Base-by-base conservation (phyloP, 192 early-diverging fungal genomes). In the Entomortierella parvispora region DNA sequence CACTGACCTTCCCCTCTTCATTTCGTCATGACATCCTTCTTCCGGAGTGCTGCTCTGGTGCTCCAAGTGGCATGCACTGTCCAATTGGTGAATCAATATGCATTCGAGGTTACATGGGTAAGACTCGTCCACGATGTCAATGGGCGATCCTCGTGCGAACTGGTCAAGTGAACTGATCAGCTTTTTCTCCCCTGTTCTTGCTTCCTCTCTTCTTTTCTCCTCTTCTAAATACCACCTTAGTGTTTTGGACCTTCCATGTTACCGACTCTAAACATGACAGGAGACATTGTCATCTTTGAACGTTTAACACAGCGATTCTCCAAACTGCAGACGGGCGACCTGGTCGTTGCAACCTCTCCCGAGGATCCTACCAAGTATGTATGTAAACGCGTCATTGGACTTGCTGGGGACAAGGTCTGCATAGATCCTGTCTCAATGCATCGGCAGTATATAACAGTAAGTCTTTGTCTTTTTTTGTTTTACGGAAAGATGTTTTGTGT, bases 171-270 rank as follows among this genome's bases (percentile, higher is more conserved):
- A 14, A 47, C 18, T 37, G 11, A 42, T 51, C 8, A 47, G 15
- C 43, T 22, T 17, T 40, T 37, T 32, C 12, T 14, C 28, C 17
- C 42, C 42, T 62, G 25, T 56, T 51, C 17, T 28, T 15, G 18
- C 26, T 44, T 29, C n/a, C 23, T 34, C 28, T 34, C 50, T 45
- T 25, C 23, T 50, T 15, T 67, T 68, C 57, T 50, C 66, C 20
- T 58, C 3, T 1, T 4, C 34, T 25, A 22, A 8, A 40, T 15
- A 53, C n/a, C 55, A 31, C 29, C 6, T 2, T 44, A 90, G 90
- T 91, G 89, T 62, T 82, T 90, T 34, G 96, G 96, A 1, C 94
- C 94, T 14, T 95, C 93, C 31, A 97, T 97, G 96, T 84, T 95
- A 20, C 96, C 96, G 3, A 96, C 93, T 22, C 86, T 96, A 45